phyloP scores from a whole-genome alignment of 176 grass and related monocot genomes.

The Aegilops umbellulata region DNA sequence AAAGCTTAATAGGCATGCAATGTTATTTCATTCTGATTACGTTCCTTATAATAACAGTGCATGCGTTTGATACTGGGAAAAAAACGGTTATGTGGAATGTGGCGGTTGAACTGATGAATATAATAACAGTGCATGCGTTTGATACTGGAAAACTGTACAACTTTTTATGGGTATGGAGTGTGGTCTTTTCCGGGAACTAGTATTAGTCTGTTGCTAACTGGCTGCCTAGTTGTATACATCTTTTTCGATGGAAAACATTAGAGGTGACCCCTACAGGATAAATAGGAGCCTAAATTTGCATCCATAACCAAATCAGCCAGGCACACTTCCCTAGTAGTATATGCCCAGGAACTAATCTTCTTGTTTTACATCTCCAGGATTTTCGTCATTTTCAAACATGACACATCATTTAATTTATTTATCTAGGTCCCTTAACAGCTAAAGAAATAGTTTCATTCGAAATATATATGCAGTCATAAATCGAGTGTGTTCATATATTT shows the following conservation, averaged over 20 bases:
- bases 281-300: neutral
- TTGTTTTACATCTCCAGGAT: neutral
- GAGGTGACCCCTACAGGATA: neutral
- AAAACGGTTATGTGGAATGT: neutral
- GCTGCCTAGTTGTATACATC: constrained; percentile 7
- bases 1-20: neutral
- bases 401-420: neutral
- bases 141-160: constrained; percentile 1
- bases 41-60: neutral
- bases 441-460: neutral
- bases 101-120: neutral
- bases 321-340: neutral
- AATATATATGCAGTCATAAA: neutral
- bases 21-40: neutral
- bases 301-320: neutral
- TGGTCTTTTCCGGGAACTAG: neutral
- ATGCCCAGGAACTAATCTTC: constrained; percentile 6
- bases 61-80: no score
- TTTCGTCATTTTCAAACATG: constrained; percentile 3
- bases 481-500: neutral
- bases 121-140: neutral
- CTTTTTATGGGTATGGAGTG: neutral
- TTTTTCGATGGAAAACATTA: neutral
- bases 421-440: neutral
- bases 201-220: neutral